A percentile compares a stretch with the other conserved stretches of the same genome.
Conservation (phyloP, 345 rosid species). For the Melastoma malabathricum region DNA sequence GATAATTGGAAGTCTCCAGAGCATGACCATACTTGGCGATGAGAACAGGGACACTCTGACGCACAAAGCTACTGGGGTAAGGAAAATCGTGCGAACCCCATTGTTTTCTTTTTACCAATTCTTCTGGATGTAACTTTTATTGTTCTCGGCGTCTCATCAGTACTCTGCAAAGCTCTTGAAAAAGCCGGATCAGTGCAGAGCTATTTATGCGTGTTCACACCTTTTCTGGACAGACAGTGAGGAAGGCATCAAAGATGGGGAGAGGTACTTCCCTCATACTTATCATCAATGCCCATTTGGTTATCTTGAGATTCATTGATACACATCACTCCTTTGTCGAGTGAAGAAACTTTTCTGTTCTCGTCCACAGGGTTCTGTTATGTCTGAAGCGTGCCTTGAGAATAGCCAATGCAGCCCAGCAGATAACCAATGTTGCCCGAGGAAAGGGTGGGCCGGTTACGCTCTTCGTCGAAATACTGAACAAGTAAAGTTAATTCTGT, state of each 20-base stretch:
- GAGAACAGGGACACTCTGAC: slow-evolving; percentile 87
- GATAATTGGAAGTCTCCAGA: slow-evolving; percentile 74
- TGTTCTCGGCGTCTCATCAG: slow-evolving; percentile 18
- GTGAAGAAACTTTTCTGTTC: background rate
- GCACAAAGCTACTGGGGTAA: slow-evolving; percentile 93
- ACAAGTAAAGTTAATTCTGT: slow-evolving; percentile 35
- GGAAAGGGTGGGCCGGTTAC: slow-evolving; percentile 70
- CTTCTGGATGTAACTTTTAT: background rate
- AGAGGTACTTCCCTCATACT: slow-evolving; percentile 31
- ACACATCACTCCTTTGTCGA: background rate
- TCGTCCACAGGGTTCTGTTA: slow-evolving; percentile 48
- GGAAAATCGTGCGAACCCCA: slow-evolving; percentile 3
- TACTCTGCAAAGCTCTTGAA: slow-evolving; percentile 82
- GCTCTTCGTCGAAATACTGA: slow-evolving; percentile 74
- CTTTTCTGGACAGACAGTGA: slow-evolving; percentile 78
- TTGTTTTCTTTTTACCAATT: slow-evolving; percentile 2
- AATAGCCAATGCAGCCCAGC: slow-evolving; percentile 90
- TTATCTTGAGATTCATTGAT: background rate
- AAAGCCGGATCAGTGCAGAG: slow-evolving; percentile 96
- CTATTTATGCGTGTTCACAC: slow-evolving; percentile 83
- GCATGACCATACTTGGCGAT: slow-evolving; percentile 75
- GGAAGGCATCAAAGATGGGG: slow-evolving; percentile 64
- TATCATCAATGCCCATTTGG: background rate
- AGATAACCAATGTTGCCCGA: slow-evolving; percentile 60
- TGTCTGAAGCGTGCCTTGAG: slow-evolving; percentile 78